Base-by-base conservation (phyloP, 805 yeast genomes). In the Nematodospora valgi region DNA sequence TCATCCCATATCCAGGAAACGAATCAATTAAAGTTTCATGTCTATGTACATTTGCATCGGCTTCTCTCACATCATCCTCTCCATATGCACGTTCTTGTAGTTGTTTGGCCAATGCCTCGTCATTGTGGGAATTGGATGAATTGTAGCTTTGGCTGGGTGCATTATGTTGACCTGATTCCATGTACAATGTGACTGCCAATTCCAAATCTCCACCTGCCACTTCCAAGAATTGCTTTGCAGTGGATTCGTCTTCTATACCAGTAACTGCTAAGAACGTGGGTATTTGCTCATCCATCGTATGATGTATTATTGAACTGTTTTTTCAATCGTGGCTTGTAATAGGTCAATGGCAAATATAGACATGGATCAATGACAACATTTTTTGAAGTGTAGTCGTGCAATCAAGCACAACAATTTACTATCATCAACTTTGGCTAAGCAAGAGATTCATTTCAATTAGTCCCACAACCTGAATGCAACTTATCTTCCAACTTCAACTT, bases 221-320 rank as follows among this genome's bases (percentile, higher is more conserved):
- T 17, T 82, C 88, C 14, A 93, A 57, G 52, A 82, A 93, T 46
- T 82, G 86, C 35, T 70, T 64, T 1, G 98, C 98, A 9, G 74
- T 62, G 4, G 69, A 70, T 1, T 74, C 70, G 52, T 84, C 91
- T 2, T 77, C 70, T 2, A 78, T 76, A 15, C 86, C 84, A 0
- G 98, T 88, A 35, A 93, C 80, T 26, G 91, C 89, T 57, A 89
- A 67, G 58, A 93, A 93, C 15, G 80, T 75, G 15, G 84, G 80
- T 24, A 86, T 66, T 31, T 68, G 61, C 33, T 73, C 83, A 34
- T 72, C 74, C 59, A 65, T 64, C 9, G 14, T 33, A 22, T 11
- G 11, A 12, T 22, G 24, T n/a, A n/a, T n/a, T n/a, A n/a, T n/a
- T n/a, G n/a, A n/a, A 11, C 24, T 22, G 24, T 12, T 22, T 12